Conservation (phyloP, 495 filamentous ascomycete species). For the Lasiosphaeria ovina region DNA sequence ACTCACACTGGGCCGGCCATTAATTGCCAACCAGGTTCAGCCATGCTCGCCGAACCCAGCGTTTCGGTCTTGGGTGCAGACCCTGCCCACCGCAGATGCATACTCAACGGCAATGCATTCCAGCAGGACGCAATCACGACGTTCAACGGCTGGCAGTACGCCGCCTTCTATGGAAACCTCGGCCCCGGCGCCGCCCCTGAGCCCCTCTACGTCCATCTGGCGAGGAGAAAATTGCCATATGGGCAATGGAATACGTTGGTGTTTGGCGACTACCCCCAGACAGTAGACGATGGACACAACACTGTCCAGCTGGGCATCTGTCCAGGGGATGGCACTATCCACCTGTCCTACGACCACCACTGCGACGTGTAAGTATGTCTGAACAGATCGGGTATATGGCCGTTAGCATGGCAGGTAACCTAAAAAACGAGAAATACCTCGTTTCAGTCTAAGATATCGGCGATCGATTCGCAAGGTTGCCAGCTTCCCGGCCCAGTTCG, state of each 20-base stretch:
- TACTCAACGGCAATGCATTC: conserved; percentile 44
- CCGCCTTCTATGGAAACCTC: conserved; percentile 39
- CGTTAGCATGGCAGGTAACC: not conserved
- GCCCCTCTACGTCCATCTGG: conserved; percentile 43
- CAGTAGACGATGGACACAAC: conserved; percentile 49
- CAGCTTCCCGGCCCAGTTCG: conserved; percentile 29
- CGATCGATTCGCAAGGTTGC: conserved; percentile 38
- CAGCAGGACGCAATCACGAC: conserved; percentile 43
- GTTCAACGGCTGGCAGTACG: conserved; percentile 46
- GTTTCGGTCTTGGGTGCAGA: conserved; percentile 35
- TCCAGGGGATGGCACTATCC: conserved; percentile 48
- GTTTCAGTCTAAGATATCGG: conserved; percentile 42
- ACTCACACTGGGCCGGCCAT: too few relatives aligned
- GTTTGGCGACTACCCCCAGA: conserved; percentile 50
- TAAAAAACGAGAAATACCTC: not conserved
- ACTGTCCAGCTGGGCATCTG: conserved; percentile 50
- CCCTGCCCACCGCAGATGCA: conserved; percentile 35
- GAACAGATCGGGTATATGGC: not conserved
- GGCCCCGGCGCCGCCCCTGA: conserved; percentile 21
- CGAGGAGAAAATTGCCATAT: conserved; percentile 37
- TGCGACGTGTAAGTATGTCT: conserved; percentile 33
- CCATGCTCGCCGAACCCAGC: conserved; percentile 28
- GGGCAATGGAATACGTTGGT: conserved; percentile 41
- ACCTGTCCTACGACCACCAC: conserved; percentile 47
- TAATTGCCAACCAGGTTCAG: not conserved